phyloP scores from a whole-genome alignment of 257 asterid species.

The Nicotiana obtusifolia region DNA sequence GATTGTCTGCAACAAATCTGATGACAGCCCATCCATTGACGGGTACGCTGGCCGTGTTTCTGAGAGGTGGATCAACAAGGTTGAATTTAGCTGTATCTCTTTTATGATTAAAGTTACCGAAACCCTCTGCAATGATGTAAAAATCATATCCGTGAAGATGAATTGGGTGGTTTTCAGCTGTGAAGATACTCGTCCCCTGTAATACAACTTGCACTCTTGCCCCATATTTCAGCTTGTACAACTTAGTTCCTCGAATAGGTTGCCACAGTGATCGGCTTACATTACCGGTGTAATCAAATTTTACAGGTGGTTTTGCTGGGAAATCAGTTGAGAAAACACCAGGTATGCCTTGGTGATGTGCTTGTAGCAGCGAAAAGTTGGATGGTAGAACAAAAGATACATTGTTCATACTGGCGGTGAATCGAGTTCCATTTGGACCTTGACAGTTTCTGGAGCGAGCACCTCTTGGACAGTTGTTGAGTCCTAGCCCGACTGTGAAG shows the following conservation, averaged over 20 bases:
- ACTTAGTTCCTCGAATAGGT: conserved; percentile 53
- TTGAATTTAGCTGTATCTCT: conserved; percentile 59
- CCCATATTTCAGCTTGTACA: conserved; percentile 62
- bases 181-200: conserved; percentile 81
- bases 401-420: conserved; percentile 88
- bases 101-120: conserved; percentile 62
- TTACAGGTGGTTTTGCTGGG: conserved; percentile 56
- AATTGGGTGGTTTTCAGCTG: conserved; percentile 83
- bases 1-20: conserved; percentile 88
- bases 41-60: conserved; percentile 80
- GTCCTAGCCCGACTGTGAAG: conserved; percentile 79
- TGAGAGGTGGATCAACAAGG: conserved; percentile 71
- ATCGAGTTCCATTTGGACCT: conserved; percentile 88
- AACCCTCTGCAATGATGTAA: conserved; percentile 77
- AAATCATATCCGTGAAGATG: conserved; percentile 94
- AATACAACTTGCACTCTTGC: conserved; percentile 67
- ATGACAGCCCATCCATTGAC: conserved; percentile 91
- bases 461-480: conserved; percentile 52
- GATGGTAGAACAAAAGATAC: conserved; percentile 76
- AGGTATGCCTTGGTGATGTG: conserved; percentile 63
- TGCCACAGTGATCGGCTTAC: conserved; percentile 80
- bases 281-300: conserved; percentile 72
- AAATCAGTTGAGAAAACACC: conserved; percentile 82
- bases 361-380: conserved; percentile 65
- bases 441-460: conserved; percentile 47